Evolutionary conservation across 139 green algal species (phyloP), one percentile per base, ranked within the genome.

Genomic region (Chlorella sp.): DNA sequence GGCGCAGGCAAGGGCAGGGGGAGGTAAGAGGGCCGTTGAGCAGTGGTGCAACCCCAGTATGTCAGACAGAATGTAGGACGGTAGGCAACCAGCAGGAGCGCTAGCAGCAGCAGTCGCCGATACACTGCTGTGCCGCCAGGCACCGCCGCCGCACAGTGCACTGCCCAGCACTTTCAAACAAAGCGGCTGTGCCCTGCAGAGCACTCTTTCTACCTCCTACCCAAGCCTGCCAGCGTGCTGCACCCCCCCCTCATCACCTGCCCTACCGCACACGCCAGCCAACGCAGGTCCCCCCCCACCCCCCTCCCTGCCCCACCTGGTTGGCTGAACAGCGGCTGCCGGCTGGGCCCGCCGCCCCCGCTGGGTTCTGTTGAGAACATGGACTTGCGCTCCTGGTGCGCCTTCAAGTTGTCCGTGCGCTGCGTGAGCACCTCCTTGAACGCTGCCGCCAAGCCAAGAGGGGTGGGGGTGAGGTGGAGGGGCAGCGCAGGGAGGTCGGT

Each of bases 391-490:
- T 97, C 94, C 76, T 96, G 91, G 86, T 98, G 94, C 36, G 93
- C 93, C 88, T 98, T 98, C 1, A 99, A 83, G 86, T 96, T 98
- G 66, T 99, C 97, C 0, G 95, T 98, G 37, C 98, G 93, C 84
- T 97, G 76, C 0, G 96, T 99, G n/a, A 99, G 94, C 68, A 98
- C 96, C 78, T 99, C 96, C 88, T 98, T 98, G 88, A 99, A 99
- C 88, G 96, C 87, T 97, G 96, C 32, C 34, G 14, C 7, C 18
- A 16, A 34, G 7, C 0, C n/a, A 80, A 7, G n/a, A 32, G 73
- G n/a, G 73, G 22, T 39, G 21, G 69, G 22, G 21, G 28, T 36
- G 69, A 36, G 69, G 69, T 77, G 69, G 64, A 36, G 69, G 69
- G 30, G 28, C 28, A 28, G 28, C 30, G 30, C 69, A 77, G 69